Percentiles rank a stretch among this genome's conserved stretches.
Conservation (phyloP, 1,284 basidiomycete genomes). For the Cerrena zonata region DNA sequence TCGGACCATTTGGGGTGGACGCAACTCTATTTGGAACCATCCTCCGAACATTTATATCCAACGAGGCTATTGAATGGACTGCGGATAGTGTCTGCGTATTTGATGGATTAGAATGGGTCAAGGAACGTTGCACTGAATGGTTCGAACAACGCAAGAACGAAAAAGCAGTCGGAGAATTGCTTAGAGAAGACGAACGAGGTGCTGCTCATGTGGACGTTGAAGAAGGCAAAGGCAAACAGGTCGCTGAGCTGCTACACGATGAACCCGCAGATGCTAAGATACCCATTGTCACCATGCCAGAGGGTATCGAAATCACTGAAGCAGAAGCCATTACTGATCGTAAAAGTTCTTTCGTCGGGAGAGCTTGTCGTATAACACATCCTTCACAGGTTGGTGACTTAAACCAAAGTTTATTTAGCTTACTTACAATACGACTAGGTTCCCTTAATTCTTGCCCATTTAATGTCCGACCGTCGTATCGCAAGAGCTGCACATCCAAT, state of each 20-base stretch:
- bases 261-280: conserved; percentile 13
- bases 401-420: conserved; percentile 5
- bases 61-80: conserved; percentile 68
- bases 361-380: conserved; percentile 73
- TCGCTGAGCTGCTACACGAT: conserved; percentile 7
- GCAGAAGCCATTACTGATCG: conserved; percentile 78
- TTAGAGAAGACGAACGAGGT: conserved; percentile 50
- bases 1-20: conserved; percentile 75
- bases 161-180: conserved; percentile 51
- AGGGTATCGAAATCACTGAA: conserved; percentile 57
- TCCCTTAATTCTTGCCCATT: conserved; percentile 62
- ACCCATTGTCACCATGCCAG: conserved; percentile 37
- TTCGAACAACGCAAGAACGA: conserved; percentile 58
- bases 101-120: conserved; percentile 78
- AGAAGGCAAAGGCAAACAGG: conserved; percentile 15
- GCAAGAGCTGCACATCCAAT: conserved; percentile 81
- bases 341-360: conserved; percentile 78
- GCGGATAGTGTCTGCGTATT: conserved; percentile 79
- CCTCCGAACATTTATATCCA: conserved; percentile 77
- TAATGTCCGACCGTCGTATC: conserved; percentile 70
- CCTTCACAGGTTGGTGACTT: conserved; percentile 58
- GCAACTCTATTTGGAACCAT: conserved; percentile 69
- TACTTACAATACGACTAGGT: conserved; percentile 40
- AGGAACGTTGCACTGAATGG: conserved; percentile 66
- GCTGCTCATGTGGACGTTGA: conserved; percentile 6